Percentiles rank a stretch among this genome's conserved stretches.
phyloP scores from a whole-genome alignment of 2,329 filamentous ascomycete species.

The Alternaria brassicicola region DNA sequence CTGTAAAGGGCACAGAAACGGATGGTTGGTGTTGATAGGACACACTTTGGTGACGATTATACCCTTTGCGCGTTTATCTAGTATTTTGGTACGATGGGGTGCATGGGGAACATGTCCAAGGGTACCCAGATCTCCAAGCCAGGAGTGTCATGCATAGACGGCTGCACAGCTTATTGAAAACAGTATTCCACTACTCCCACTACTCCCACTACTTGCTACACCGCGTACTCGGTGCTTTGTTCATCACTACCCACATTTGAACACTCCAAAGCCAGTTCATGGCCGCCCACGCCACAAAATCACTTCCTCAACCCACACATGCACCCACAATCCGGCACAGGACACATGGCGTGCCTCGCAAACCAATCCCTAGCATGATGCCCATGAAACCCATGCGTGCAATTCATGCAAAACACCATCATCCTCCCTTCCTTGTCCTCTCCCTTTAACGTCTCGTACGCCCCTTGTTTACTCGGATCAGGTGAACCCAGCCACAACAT shows the following conservation, averaged over 20 bases:
- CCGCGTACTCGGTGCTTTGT: neutral
- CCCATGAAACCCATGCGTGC: constrained; percentile 68
- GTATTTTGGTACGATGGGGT: neutral
- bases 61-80: constrained; percentile 23
- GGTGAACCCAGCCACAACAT: constrained; percentile 66
- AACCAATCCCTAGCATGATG: constrained; percentile 69
- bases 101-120: neutral
- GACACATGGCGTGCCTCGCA: constrained; percentile 59
- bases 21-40: constrained; percentile 11
- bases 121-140: neutral
- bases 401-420: constrained; percentile 66
- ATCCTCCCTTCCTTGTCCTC: constrained; percentile 61
- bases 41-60: constrained; percentile 22
- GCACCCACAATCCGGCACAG: constrained; percentile 62
- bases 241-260: neutral
- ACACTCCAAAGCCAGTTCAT: neutral
- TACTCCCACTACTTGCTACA: neutral
- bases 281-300: neutral
- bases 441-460: constrained; percentile 42
- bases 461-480: constrained; percentile 56
- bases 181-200: neutral
- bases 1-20: neutral
- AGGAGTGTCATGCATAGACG: neutral
- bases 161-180: neutral
- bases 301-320: constrained; percentile 55